Conservation (phyloP, 2,329 filamentous ascomycete species). For the Lachnellula suecica region DNA sequence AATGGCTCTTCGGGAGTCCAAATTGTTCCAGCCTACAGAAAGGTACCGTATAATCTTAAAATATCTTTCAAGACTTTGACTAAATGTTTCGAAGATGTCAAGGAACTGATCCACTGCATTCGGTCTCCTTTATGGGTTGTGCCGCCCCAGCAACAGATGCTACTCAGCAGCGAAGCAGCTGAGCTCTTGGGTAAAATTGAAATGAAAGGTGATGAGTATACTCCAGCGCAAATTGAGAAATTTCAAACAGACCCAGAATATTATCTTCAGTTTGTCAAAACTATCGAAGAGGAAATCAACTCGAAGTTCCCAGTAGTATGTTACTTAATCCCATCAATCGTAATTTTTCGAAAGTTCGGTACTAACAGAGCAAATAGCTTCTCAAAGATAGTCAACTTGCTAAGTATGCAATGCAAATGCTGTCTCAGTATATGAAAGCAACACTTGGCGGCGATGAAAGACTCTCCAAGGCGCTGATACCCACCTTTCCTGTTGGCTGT, state of each 20-base stretch:
- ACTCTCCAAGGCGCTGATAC: constrained; percentile 47
- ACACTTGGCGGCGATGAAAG: constrained; percentile 47
- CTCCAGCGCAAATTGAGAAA: constrained; percentile 46
- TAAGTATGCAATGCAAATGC: constrained; percentile 1
- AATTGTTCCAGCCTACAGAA: constrained; percentile 45
- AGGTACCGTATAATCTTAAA: too few relatives aligned
- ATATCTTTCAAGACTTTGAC: too few relatives aligned
- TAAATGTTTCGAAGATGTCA: constrained; percentile 29
- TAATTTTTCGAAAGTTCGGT: constrained; percentile 26
- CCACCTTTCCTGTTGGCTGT: constrained; percentile 41
- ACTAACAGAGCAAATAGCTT: constrained; percentile 38
- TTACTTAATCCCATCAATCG: neutral
- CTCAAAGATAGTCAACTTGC: constrained; percentile 11
- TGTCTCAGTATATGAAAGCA: constrained; percentile 44
- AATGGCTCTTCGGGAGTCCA: constrained; percentile 53
- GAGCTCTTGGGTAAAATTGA: constrained; percentile 40
- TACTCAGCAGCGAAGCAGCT: constrained; percentile 36
- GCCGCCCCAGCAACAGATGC: constrained; percentile 38
- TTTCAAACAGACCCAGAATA: constrained; percentile 46
- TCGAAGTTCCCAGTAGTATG: constrained; percentile 29
- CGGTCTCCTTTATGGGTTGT: constrained; percentile 44
- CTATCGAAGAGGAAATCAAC: constrained; percentile 40
- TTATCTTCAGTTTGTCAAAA: constrained; percentile 47
- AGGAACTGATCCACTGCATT: constrained; percentile 42
- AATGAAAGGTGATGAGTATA: constrained; percentile 40